A percentile compares a stretch with the other conserved stretches of the same genome.
Conservation (phyloP, 176 grass and related monocot genomes). For the Saccharum spontaneum region DNA sequence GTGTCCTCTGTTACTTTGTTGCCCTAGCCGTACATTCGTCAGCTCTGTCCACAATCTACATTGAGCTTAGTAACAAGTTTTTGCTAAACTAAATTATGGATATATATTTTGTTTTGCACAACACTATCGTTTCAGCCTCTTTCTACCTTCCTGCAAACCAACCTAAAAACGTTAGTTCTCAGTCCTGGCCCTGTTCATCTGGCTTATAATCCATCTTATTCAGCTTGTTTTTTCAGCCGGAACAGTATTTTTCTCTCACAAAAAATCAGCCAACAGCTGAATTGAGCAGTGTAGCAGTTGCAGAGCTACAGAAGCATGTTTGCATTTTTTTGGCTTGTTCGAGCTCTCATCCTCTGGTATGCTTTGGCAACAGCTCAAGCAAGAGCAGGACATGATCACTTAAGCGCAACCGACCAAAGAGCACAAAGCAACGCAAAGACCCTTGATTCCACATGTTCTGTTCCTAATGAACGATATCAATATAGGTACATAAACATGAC, state of each 20-base stretch:
- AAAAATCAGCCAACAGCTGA: too few relatives aligned
- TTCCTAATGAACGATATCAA: background rate
- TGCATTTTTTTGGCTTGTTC: background rate
- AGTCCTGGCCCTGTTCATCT: too few relatives aligned
- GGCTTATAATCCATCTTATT: too few relatives aligned
- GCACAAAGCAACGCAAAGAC: background rate
- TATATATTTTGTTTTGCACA: background rate
- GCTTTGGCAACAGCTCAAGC: background rate
- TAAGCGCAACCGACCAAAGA: background rate
- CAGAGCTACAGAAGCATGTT: background rate
- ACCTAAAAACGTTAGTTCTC: background rate
- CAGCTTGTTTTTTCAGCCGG: too few relatives aligned
- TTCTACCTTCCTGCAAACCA: conserved; percentile 5
- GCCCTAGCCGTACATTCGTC: background rate
- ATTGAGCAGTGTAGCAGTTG: background rate
- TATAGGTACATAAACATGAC: background rate
- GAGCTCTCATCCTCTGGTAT: background rate
- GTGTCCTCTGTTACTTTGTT: background rate
- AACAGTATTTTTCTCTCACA: too few relatives aligned
- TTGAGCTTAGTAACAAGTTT: background rate
- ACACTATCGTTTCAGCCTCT: background rate
- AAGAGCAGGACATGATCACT: background rate
- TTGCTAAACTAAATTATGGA: conserved; percentile 1
- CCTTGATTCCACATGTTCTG: too few relatives aligned
- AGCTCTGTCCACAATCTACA: background rate